Base-by-base conservation (phyloP, 768 basidiomycete species). In the Amanita rubescens region DNA sequence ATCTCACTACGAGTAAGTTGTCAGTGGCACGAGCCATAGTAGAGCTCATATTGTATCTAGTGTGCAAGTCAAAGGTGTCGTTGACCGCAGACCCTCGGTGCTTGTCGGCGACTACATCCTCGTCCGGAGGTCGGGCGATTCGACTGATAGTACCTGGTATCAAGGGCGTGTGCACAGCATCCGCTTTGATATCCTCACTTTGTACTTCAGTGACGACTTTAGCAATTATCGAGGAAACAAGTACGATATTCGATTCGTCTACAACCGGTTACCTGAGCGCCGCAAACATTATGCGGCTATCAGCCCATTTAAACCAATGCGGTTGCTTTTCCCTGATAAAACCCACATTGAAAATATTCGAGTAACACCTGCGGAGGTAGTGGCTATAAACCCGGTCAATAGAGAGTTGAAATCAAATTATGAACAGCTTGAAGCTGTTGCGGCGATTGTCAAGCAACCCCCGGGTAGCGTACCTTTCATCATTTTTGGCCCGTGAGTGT, bases 401-500 rank as follows among this genome's bases (percentile, higher is more conserved):
- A 63, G 68, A 1, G 56, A 63, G 0, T 64, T 84, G 22, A 65
- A 60, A 2, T 58, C 60, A 6, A 80, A 84, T 59, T 59, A 65
- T 1, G 70, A 74, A 46, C 82, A 84, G 62, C 58, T 76, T 51
- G 71, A 75, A 43, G 76, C 82, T 0, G 74, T 83, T 6, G 63
- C 67, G 12, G 70, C 78, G 0, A 81, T 84, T 33, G 27, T 75
- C 22, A 62, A 69, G 12, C 70, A 73, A 54, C 70, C 65, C 1
- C 65, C 68, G 15, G 80, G 82, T 7, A 72, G 74, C 12, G 71
- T 70, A 0, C 80, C 82, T 0, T 84, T 83, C 56, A 69, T 82
- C 7, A 64, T 84, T 4, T 84, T 82, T 63, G 84, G 84, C 32
- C 84, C 84, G 82, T 83, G 62, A 58, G 81, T 75, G 15, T 19